These are phyloP conservation scores for Toxicodendron radicans DNA, from an alignment of 345 rosid species.

Conservation along the genomic window DNA sequence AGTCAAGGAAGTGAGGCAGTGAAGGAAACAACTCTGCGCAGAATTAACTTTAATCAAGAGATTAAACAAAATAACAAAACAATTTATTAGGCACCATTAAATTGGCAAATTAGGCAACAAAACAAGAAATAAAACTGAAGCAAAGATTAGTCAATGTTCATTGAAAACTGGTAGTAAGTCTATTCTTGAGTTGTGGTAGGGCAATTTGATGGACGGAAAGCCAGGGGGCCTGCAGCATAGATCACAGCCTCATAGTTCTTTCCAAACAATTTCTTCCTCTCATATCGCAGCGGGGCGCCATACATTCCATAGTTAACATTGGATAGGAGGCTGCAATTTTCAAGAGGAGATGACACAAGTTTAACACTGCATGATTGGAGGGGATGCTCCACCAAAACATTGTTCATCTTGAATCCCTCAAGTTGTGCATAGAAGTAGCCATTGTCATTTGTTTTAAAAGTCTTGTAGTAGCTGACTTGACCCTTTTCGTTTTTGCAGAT, in stretches of 20 bases:
- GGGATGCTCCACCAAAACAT: constrained; percentile 67
- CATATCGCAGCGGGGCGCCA: constrained; percentile 61
- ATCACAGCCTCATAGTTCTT: constrained; percentile 48
- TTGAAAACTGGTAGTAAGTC: background rate
- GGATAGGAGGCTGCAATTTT: constrained; percentile 63
- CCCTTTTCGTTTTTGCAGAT: constrained; percentile 59
- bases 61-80: background rate
- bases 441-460: constrained; percentile 46
- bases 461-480: constrained; percentile 65
- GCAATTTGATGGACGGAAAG: constrained; percentile 76
- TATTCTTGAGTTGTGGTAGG: constrained; percentile 37
- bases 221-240: constrained; percentile 83
- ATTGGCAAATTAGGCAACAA: constrained; percentile 5
- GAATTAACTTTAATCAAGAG: constrained; percentile 18
- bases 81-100: background rate
- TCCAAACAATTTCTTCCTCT: constrained; percentile 51
- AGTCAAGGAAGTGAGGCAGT: background rate
- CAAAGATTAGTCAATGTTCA: constrained; percentile 1
- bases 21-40: constrained; percentile 6
- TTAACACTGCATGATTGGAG: constrained; percentile 76
- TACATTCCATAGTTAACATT: constrained; percentile 69
- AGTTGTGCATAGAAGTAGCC: constrained; percentile 83
- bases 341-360: constrained; percentile 68
- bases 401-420: constrained; percentile 46
- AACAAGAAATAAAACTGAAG: constrained; percentile 7